Evolutionary conservation across 2,329 filamentous ascomycete species (phyloP).

Genomic region (Zopfia rhizophila): DNA sequence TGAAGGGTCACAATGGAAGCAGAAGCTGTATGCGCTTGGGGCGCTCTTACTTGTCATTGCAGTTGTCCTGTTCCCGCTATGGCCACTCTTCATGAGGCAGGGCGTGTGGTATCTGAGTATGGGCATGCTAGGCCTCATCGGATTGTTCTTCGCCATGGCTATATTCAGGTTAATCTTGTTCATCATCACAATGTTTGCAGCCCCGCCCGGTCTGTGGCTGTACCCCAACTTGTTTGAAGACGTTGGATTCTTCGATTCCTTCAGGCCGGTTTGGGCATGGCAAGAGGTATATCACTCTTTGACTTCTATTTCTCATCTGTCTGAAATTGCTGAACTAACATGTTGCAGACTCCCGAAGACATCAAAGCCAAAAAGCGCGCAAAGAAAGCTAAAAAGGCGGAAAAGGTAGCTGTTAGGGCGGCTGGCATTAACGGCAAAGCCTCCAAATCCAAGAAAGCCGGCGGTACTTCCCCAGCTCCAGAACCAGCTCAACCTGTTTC

Average conservation of each 20-base stretch:
- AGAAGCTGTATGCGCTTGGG: conserved; percentile 87
- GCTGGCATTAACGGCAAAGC: conserved; percentile 43
- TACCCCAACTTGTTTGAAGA: conserved; percentile 99
- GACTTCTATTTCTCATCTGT: background rate
- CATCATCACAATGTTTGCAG: conserved; percentile 86
- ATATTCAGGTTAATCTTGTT: conserved; percentile 97
- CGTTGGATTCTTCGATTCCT: conserved; percentile 97
- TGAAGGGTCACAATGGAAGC: conserved; percentile 92
- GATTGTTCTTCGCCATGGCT: conserved; percentile 96
- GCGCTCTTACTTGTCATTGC: conserved; percentile 86
- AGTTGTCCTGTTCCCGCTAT: conserved; percentile 93
- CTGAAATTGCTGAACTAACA: conserved; percentile 7
- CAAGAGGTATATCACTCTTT: conserved; percentile 75
- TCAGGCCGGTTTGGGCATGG: conserved; percentile 97
- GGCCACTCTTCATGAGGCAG: conserved; percentile 89
- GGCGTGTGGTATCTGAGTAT: conserved; percentile 98
- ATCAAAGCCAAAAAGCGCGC: conserved; percentile 57
- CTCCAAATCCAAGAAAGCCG: conserved; percentile 46
- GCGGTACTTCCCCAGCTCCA: conserved; percentile 30
- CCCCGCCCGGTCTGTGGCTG: conserved; percentile 92
- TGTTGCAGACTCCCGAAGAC: conserved; percentile 50
- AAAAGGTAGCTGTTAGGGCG: conserved; percentile 41
- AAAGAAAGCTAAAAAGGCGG: conserved; percentile 51
- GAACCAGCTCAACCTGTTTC: conserved; percentile 21
- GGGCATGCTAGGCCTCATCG: conserved; percentile 88